Conservation (phyloP, 192 early-diverging fungal species). For the Funneliformis geosporum region DNA sequence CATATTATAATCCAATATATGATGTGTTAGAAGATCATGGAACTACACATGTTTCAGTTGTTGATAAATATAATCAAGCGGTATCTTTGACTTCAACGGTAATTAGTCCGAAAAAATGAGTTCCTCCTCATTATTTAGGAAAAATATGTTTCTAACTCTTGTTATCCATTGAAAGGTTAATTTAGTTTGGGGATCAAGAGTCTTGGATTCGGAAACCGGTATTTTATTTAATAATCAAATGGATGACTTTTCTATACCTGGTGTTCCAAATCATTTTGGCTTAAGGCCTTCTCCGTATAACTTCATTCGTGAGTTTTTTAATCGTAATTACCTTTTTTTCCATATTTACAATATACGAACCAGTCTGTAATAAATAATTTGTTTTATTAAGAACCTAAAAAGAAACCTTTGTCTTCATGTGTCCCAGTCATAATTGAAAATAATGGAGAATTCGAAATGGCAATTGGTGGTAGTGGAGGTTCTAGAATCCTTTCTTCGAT, state of each 20-base stretch:
- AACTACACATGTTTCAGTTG: conserved; percentile 86
- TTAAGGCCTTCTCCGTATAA: conserved; percentile 85
- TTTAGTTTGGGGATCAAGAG: conserved; percentile 82
- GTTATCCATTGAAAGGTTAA: conserved; percentile 54
- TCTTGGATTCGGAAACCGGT: conserved; percentile 85
- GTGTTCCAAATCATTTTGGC: conserved; percentile 73
- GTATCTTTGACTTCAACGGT: conserved; percentile 87
- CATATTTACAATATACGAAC: conserved; percentile 21
- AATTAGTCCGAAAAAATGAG: neutral
- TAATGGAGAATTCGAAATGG: conserved; percentile 68
- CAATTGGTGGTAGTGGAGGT: conserved; percentile 87
- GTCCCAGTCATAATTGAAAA: conserved; percentile 66
- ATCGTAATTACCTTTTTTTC: neutral
- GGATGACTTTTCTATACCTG: conserved; percentile 90
- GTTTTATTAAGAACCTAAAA: conserved; percentile 62
- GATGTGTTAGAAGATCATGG: conserved; percentile 80
- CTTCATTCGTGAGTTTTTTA: conserved; percentile 57
- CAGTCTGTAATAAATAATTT: neutral
- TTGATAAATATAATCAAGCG: conserved; percentile 72
- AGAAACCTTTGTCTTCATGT: conserved; percentile 78
- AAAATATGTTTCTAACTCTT: neutral
- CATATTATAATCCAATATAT: conserved; percentile 82
- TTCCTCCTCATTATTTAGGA: neutral
- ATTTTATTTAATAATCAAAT: conserved; percentile 94
- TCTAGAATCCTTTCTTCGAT: conserved; percentile 79